Percentiles rank a stretch among this genome's conserved stretches.
phyloP scores from a whole-genome alignment of 2,329 filamentous ascomycete genomes.

The Xylariaceae sp. region DNA sequence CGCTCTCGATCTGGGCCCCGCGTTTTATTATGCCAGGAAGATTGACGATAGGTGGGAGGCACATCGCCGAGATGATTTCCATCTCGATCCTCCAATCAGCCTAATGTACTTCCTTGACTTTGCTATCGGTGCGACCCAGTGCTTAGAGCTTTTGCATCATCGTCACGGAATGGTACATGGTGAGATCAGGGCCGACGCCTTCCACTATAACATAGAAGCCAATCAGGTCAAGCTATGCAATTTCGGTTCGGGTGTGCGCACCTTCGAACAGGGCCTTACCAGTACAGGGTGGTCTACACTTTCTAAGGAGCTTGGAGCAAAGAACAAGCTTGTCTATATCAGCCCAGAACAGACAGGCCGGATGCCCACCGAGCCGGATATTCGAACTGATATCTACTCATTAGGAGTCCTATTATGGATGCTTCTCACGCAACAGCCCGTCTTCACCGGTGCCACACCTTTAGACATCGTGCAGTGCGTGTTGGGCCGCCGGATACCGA shows the following conservation, averaged over 20 bases:
- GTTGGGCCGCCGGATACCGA: slow-evolving; percentile 77
- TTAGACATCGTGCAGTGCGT: slow-evolving; percentile 93
- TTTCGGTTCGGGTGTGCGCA: slow-evolving; percentile 84
- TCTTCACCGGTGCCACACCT: slow-evolving; percentile 80
- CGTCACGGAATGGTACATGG: slow-evolving; percentile 86
- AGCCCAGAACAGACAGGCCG: slow-evolving; percentile 94
- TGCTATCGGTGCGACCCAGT: slow-evolving; percentile 85
- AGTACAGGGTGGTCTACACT: slow-evolving; percentile 87
- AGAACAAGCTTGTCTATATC: slow-evolving; percentile 89
- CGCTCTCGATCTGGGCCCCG: slow-evolving; percentile 79
- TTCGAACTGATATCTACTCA: slow-evolving; percentile 91
- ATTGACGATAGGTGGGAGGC: slow-evolving; percentile 58
- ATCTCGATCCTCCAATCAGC: slow-evolving; percentile 66
- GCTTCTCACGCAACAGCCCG: slow-evolving; percentile 77
- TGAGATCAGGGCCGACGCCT: slow-evolving; percentile 88
- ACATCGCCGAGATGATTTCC: slow-evolving; percentile 52
- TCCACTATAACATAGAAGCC: slow-evolving; percentile 79
- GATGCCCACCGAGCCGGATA: slow-evolving; percentile 90
- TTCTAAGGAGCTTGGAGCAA: slow-evolving; percentile 83
- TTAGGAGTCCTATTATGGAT: slow-evolving; percentile 90
- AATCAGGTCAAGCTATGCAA: slow-evolving; percentile 79
- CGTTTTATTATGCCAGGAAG: slow-evolving; percentile 67
- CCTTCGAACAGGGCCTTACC: slow-evolving; percentile 87
- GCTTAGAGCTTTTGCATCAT: slow-evolving; percentile 90
- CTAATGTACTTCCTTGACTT: slow-evolving; percentile 86